A percentile compares a stretch with the other conserved stretches of the same genome.
Evolutionary conservation across 352 stramenopile genomes (phyloP).

Genomic region (Aphanomyces stellatus): DNA sequence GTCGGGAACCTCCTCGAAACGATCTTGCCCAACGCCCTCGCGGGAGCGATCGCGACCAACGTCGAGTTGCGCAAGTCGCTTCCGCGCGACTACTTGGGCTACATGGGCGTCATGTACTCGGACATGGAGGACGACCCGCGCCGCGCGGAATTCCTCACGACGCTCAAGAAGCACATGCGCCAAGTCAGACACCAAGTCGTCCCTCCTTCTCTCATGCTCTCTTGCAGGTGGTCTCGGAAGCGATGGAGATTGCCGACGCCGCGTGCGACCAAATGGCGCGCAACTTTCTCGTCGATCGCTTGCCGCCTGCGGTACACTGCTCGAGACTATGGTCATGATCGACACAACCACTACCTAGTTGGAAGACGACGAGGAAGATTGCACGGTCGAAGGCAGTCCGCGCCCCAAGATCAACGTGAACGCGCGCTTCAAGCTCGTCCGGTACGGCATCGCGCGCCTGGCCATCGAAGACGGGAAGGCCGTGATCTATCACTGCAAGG

Average conservation of each 20-base stretch:
- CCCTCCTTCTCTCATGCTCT: background rate
- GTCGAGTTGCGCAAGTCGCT: conserved; percentile 59
- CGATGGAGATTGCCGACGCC: conserved; percentile 63
- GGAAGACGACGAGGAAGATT: conserved; percentile 72
- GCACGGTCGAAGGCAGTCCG: conserved; percentile 60
- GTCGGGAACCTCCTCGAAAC: conserved; percentile 66
- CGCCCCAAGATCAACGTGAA: conserved; percentile 76
- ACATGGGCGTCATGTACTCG: conserved; percentile 85
- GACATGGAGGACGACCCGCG: conserved; percentile 42
- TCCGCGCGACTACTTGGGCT: conserved; percentile 78
- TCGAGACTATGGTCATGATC: background rate
- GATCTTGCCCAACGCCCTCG: conserved; percentile 52
- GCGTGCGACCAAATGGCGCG: conserved; percentile 74
- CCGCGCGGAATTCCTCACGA: conserved; percentile 38
- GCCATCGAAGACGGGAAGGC: conserved; percentile 71
- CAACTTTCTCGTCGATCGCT: conserved; percentile 67
- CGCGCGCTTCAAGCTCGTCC: conserved; percentile 62
- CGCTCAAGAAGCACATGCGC: conserved; percentile 53
- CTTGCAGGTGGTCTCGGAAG: conserved; percentile 34
- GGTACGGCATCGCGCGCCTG: conserved; percentile 55
- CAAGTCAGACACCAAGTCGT: no score
- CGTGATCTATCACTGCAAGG: conserved; percentile 68
- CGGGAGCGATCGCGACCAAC: conserved; percentile 44
- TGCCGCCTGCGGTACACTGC: conserved; percentile 35
- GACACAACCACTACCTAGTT: conserved; percentile 19